These are phyloP conservation scores for Microbotryum violaceum DNA, from an alignment of 1,284 basidiomycete genomes.

Conservation along the genomic window DNA sequence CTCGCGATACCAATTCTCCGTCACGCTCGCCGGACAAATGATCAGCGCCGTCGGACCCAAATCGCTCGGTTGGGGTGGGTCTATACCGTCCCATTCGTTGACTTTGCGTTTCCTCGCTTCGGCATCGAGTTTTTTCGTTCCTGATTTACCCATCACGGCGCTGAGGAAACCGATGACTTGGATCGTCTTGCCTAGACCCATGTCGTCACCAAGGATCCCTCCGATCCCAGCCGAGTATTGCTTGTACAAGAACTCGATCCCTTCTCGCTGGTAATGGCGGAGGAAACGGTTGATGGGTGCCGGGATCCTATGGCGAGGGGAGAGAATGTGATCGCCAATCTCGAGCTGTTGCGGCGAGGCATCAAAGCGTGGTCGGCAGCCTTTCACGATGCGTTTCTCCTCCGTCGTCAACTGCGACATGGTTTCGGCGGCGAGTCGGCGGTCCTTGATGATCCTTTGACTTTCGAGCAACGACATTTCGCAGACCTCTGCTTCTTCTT, in stretches of 20 bases:
- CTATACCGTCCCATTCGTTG: constrained; percentile 52
- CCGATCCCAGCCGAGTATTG: constrained; percentile 58
- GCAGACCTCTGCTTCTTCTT: not conserved
- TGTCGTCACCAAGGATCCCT: constrained; percentile 70
- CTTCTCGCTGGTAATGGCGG: constrained; percentile 75
- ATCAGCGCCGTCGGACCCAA: constrained; percentile 79
- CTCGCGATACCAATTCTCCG: constrained; percentile 98
- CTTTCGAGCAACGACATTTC: not conserved
- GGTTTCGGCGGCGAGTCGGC: not conserved
- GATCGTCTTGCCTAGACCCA: constrained; percentile 96
- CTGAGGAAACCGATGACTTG: constrained; percentile 95
- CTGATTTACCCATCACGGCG: constrained; percentile 71
- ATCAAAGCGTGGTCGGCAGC: constrained; percentile 25
- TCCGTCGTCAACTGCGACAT: not conserved
- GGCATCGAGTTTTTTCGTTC: constrained; percentile 56
- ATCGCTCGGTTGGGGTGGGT: constrained; percentile 56
- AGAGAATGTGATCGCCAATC: constrained; percentile 24
- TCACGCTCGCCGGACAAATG: constrained; percentile 86
- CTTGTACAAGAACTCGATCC: constrained; percentile 64
- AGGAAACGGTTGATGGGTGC: constrained; percentile 67
- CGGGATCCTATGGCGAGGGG: constrained; percentile 46
- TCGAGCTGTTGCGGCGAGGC: constrained; percentile 19
- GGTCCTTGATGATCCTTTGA: not conserved
- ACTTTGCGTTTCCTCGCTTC: constrained; percentile 57
- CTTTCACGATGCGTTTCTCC: constrained; percentile 3